phyloP scores from a whole-genome alignment of 2,329 filamentous ascomycete genomes.

The Aspergillus cejpii region DNA sequence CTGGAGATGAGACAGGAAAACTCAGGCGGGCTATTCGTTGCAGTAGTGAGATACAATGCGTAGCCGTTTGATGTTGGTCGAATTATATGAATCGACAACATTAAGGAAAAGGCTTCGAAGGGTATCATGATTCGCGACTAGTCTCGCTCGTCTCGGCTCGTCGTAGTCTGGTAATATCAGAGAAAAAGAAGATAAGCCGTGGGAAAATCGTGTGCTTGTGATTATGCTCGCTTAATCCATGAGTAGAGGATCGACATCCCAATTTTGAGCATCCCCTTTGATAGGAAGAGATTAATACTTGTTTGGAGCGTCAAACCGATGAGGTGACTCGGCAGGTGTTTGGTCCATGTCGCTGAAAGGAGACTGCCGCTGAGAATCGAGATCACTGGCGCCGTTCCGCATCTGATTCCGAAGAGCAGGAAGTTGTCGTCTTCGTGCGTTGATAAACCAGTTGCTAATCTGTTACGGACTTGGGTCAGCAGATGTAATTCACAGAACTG shows the following conservation, averaged over 20 bases:
- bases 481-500: background rate
- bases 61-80: conserved; percentile 6
- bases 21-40: background rate
- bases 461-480: conserved; percentile 18
- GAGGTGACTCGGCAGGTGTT: conserved; percentile 18
- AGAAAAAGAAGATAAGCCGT: conserved; percentile 5
- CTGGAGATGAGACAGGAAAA: background rate
- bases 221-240: conserved; percentile 10
- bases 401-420: conserved; percentile 43
- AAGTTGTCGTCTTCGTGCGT: conserved; percentile 44
- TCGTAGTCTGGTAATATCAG: conserved; percentile 12
- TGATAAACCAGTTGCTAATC: conserved; percentile 52
- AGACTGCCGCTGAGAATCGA: conserved; percentile 29
- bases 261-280: conserved; percentile 5
- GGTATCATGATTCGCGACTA: conserved; percentile 28
- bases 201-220: conserved; percentile 9
- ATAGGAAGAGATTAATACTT: conserved; percentile 20
- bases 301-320: background rate
- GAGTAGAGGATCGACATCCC: too few relatives aligned
- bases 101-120: conserved; percentile 10
- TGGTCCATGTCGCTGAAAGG: conserved; percentile 34
- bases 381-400: conserved; percentile 29
- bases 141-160: conserved; percentile 16
- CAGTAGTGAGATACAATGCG: background rate
- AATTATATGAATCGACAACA: conserved; percentile 9